Conservation (phyloP, 2,329 filamentous ascomycete genomes). For the Coleophoma crateriformis region DNA sequence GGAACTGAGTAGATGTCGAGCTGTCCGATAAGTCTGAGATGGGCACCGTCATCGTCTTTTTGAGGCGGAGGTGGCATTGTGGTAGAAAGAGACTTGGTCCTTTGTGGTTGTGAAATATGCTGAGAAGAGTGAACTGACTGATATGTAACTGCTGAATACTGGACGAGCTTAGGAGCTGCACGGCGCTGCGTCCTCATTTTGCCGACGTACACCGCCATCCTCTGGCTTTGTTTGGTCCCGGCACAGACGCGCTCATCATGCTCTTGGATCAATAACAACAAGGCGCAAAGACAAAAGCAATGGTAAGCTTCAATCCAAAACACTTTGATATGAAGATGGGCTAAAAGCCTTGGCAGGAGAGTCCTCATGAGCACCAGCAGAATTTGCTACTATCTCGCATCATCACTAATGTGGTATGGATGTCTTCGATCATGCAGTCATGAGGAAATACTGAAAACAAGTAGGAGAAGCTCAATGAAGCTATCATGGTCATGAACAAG, state of each 20-base stretch:
- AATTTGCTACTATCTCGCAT: constrained; percentile 88
- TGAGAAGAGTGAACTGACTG: no score
- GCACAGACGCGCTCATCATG: constrained; percentile 6
- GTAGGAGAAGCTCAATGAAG: constrained; percentile 96
- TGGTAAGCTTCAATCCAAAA: constrained; percentile 7
- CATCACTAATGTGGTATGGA: constrained; percentile 89
- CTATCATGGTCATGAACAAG: constrained; percentile 88
- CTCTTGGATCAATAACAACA: constrained; percentile 1
- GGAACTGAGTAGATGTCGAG: constrained; percentile 84
- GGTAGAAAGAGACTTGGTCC: not conserved
- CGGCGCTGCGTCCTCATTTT: not conserved
- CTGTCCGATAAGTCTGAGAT: constrained; percentile 80
- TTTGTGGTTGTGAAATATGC: no score
- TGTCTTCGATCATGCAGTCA: not conserved
- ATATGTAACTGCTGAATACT: no score
- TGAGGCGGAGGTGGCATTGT: constrained; percentile 23
- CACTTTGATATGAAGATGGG: not conserved
- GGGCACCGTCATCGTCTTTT: constrained; percentile 58
- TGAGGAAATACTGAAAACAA: constrained; percentile 4
- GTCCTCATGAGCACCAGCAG: constrained; percentile 96
- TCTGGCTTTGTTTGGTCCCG: no score
- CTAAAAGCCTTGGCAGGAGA: constrained; percentile 56
- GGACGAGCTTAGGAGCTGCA: constrained; percentile 2
- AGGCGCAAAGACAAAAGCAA: constrained; percentile 1
- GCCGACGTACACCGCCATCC: constrained; percentile 5